Evolutionary conservation across 2,329 filamentous ascomycete species (phyloP).

Genomic region (Lithohypha guttulata): DNA sequence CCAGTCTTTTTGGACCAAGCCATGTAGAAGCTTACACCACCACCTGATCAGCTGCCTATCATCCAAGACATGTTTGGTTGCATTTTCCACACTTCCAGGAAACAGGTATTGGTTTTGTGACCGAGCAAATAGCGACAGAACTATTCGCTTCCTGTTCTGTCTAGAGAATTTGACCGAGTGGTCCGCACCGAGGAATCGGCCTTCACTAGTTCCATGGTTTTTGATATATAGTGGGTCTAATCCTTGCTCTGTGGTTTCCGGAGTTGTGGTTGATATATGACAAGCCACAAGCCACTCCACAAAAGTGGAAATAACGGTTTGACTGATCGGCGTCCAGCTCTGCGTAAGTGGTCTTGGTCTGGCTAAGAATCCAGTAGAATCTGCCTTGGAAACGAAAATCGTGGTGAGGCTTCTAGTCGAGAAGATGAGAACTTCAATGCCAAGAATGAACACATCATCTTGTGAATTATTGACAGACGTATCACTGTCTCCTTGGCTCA

Average conservation of each 20-base stretch:
- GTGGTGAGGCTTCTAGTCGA: constrained; percentile 70
- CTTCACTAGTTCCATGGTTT: neutral
- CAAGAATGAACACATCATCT: constrained; percentile 60
- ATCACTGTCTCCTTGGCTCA: constrained; percentile 14
- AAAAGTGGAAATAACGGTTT: constrained; percentile 63
- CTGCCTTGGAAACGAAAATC: constrained; percentile 91
- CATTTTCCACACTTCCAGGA: constrained; percentile 77
- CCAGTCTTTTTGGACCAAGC: constrained; percentile 45
- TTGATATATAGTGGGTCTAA: neutral
- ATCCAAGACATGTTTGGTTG: constrained; percentile 79
- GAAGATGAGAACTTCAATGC: constrained; percentile 80
- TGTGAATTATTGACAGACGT: constrained; percentile 14
- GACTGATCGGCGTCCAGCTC: constrained; percentile 52
- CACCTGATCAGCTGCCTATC: constrained; percentile 83
- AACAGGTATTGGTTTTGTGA: constrained; percentile 92
- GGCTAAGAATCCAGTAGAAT: constrained; percentile 81
- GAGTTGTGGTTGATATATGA: constrained; percentile 8
- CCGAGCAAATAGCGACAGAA: constrained; percentile 84
- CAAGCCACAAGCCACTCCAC: constrained; percentile 59
- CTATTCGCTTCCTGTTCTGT: constrained; percentile 35
- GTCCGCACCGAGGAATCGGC: neutral
- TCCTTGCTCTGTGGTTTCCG: neutral
- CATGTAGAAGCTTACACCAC: constrained; percentile 87
- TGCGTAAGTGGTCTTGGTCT: constrained; percentile 51
- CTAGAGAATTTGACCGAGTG: neutral